Conservation (phyloP, 305 asterid species). For the Salvia sclarea region DNA sequence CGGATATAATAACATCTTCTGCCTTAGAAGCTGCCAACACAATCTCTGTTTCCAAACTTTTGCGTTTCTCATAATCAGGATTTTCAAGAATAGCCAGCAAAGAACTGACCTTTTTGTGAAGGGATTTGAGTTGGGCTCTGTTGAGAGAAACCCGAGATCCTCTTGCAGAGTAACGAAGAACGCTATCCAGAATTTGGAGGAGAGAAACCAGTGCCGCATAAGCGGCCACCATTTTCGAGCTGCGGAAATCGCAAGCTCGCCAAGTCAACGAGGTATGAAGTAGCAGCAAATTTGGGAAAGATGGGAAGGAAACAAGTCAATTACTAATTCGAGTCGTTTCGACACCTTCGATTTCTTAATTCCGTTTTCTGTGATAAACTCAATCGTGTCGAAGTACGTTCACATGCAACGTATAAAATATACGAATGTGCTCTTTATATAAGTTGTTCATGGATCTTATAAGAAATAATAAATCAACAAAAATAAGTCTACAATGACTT, state of each 20-base stretch:
- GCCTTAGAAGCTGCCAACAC: background rate
- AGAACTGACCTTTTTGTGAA: constrained; percentile 6
- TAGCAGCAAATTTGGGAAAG: background rate
- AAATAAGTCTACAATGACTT: too few species aligned
- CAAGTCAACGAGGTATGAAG: background rate
- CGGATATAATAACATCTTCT: background rate
- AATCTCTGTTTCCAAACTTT: background rate
- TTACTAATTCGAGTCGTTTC: too few species aligned
- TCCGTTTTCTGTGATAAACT: too few species aligned
- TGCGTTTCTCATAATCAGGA: background rate
- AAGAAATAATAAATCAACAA: too few species aligned
- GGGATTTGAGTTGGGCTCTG: constrained; percentile 3
- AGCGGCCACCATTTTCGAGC: background rate
- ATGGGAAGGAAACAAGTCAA: background rate
- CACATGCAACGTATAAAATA: too few species aligned
- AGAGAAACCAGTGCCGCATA: background rate
- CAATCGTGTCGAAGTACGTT: too few species aligned
- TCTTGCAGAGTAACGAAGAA: background rate
- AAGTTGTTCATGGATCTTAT: too few species aligned
- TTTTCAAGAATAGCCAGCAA: background rate
- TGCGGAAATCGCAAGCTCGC: too few species aligned
- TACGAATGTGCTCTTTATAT: too few species aligned
- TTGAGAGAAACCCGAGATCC: background rate
- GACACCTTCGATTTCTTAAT: too few species aligned
- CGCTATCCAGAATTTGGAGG: background rate